phyloP scores from a whole-genome alignment of 2,329 filamentous ascomycete species.

The Exophiala phaeomuriformis region DNA sequence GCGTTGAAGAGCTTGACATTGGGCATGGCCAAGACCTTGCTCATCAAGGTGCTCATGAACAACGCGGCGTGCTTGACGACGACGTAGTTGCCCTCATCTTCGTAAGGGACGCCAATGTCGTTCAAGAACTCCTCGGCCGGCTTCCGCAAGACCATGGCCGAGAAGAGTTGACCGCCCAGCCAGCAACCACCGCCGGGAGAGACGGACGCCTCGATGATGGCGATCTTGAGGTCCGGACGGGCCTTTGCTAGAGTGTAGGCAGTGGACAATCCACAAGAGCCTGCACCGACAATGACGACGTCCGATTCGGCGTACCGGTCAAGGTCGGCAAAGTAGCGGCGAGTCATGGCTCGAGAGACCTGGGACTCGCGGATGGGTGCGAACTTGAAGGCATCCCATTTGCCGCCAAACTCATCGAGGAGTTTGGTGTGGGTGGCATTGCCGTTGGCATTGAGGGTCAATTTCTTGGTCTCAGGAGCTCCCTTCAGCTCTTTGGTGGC shows the following conservation, averaged over 20 bases:
- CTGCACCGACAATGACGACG: constrained; percentile 87
- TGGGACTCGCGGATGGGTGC: constrained; percentile 83
- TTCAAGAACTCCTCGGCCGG: constrained; percentile 77
- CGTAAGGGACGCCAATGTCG: constrained; percentile 75
- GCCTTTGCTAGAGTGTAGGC: constrained; percentile 77
- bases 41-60: constrained; percentile 81
- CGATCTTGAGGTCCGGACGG: constrained; percentile 84
- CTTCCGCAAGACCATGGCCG: constrained; percentile 91
- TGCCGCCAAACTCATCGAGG: constrained; percentile 60
- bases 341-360: constrained; percentile 87
- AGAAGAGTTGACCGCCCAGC: constrained; percentile 91
- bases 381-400: constrained; percentile 79
- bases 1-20: constrained; percentile 98
- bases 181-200: constrained; percentile 79
- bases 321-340: constrained; percentile 85
- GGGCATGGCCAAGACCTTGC: constrained; percentile 72
- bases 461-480: constrained; percentile 38
- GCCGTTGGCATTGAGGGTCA: constrained; percentile 31
- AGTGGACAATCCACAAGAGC: constrained; percentile 76
- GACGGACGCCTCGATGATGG: constrained; percentile 81
- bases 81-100: constrained; percentile 81
- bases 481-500: constrained; percentile 33
- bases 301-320: constrained; percentile 86
- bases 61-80: constrained; percentile 91
- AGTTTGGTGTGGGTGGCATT: constrained; percentile 36